phyloP scores from a whole-genome alignment of 306 rosid species.

The Alnus rubra region DNA sequence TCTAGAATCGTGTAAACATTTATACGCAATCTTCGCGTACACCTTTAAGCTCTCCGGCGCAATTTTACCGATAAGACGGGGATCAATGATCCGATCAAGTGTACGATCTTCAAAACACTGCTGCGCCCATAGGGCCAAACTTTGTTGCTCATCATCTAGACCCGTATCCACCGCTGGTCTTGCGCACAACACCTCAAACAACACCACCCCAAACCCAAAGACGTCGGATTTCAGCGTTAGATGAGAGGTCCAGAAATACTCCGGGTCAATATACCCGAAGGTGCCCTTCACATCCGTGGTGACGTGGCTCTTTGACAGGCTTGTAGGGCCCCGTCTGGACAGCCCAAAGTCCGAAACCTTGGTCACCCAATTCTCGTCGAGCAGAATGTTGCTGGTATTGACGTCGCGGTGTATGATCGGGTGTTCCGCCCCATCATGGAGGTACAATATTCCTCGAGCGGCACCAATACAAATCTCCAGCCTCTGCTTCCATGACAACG shows the following conservation, averaged over 20 bases:
- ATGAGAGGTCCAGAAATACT: neutral
- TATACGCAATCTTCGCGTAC: neutral
- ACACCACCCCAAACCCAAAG: neutral
- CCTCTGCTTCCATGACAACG: neutral
- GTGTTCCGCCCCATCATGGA: neutral
- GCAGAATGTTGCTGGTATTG: neutral
- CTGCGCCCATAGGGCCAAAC: slow-evolving; percentile 15
- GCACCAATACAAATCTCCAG: neutral
- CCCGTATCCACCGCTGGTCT: slow-evolving; percentile 1
- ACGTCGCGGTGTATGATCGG: neutral
- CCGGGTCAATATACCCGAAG: no score
- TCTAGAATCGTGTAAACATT: neutral
- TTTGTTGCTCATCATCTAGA: neutral
- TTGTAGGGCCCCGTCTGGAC: neutral
- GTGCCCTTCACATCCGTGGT: no score
- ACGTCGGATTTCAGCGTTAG: neutral
- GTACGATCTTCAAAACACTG: neutral
- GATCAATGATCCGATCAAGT: slow-evolving; percentile 9
- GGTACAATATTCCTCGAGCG: neutral
- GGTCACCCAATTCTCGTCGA: neutral
- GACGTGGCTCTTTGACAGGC: no score
- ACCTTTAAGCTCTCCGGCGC: neutral
- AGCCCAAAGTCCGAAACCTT: slow-evolving; percentile 11
- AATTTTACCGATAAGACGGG: neutral
- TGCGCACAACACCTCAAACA: slow-evolving; percentile 1